Percentiles rank a stretch among this genome's conserved stretches.
These are phyloP conservation scores for Inosperma sp. DNA, from an alignment of 768 basidiomycete genomes.

Conservation along the genomic window DNA sequence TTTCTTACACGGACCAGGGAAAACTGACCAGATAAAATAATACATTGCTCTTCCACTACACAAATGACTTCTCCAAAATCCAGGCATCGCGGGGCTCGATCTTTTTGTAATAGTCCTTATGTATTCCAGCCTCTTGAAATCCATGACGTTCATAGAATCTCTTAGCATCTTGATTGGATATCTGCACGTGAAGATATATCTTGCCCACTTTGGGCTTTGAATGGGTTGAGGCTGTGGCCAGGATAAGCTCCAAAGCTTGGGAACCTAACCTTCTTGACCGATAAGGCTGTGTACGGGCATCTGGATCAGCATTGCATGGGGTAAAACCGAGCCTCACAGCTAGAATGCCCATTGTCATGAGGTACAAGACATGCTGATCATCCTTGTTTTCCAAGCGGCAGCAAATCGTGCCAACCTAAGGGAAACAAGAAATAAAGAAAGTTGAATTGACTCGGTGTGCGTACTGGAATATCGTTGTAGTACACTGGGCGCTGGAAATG, in stretches of 20 bases:
- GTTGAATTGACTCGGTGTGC: conserved; percentile 18
- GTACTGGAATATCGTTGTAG: conserved; percentile 82
- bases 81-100: conserved; percentile 81
- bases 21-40: conserved; percentile 7
- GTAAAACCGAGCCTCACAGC: conserved; percentile 46
- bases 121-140: conserved; percentile 61
- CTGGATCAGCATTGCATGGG: conserved; percentile 13
- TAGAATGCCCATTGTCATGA: conserved; percentile 91
- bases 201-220: conserved; percentile 58
- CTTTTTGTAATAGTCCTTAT: conserved; percentile 85
- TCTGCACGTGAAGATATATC: conserved; percentile 83
- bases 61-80: conserved; percentile 67
- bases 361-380: conserved; percentile 57
- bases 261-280: conserved; percentile 75
- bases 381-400: conserved; percentile 74
- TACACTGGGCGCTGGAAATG: conserved; percentile 52
- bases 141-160: conserved; percentile 81
- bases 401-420: conserved; percentile 75
- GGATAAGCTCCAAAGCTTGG: conserved; percentile 60
- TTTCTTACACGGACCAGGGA: conserved; percentile 4
- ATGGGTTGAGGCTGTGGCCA: conserved; percentile 57
- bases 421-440: conserved; percentile 14
- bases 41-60: conserved; percentile 12
- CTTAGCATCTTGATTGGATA: conserved; percentile 74
- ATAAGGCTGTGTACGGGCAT: conserved; percentile 58